Evolutionary conservation across 176 grass and related monocot species (phyloP).

Genomic region (Rhipidocladum racemiflorum): DNA sequence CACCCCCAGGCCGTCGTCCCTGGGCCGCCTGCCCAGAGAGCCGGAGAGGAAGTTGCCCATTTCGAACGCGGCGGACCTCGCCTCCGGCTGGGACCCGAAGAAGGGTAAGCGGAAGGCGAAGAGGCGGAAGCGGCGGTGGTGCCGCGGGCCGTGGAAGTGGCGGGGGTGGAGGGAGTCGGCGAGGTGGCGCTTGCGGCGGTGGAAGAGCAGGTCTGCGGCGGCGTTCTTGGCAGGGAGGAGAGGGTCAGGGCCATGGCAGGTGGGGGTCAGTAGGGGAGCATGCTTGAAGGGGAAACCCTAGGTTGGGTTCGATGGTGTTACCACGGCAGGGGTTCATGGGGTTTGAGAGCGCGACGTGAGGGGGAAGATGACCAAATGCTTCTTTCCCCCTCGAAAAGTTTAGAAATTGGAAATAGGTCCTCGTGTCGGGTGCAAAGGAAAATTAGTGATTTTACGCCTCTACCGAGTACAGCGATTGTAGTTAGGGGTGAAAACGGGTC

Average conservation of each 20-base stretch:
- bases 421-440: too few relatives aligned
- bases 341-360: too few relatives aligned
- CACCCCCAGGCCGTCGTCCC: slow-evolving; percentile 1
- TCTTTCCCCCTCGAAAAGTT: too few relatives aligned
- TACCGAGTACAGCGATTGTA: too few relatives aligned
- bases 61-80: background rate
- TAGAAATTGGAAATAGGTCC: too few relatives aligned
- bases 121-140: background rate
- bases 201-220: background rate
- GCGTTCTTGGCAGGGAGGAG: slow-evolving; percentile 19
- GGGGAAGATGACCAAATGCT: too few relatives aligned
- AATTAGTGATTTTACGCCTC: too few relatives aligned
- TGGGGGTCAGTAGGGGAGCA: slow-evolving; percentile 8
- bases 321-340: too few relatives aligned
- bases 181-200: slow-evolving; percentile 31
- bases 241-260: slow-evolving; percentile 22
- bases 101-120: background rate
- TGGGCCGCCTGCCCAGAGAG: background rate
- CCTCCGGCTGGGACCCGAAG: background rate
- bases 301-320: too few relatives aligned
- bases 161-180: background rate
- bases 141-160: slow-evolving; percentile 28
- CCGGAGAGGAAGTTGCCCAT: slow-evolving; percentile 34
- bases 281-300: background rate
- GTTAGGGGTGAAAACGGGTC: too few relatives aligned